Evolutionary conservation across 2,329 filamentous ascomycete genomes (phyloP), one percentile per base, ranked within the genome.

Genomic region (Berkeleyomyces rouxiae): DNA sequence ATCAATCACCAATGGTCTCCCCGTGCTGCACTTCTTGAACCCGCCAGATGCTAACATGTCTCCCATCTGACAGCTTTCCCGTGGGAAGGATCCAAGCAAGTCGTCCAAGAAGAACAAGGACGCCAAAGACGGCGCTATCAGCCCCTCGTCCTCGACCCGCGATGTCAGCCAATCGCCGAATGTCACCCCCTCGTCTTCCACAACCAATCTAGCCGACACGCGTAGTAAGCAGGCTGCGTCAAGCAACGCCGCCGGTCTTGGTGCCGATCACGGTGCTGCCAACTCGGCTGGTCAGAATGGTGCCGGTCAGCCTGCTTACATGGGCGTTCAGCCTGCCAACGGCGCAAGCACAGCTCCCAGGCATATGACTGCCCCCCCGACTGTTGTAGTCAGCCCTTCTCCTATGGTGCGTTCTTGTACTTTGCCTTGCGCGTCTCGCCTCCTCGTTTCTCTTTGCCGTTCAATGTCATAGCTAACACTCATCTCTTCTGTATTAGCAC

Each of bases 351-450:
- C 85, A 46, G 82, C 86, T 42, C 81, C 78, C 68, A 80, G 87
- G 70, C 78, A 82, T 68, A 81, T 81, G 40, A 75, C 79, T 65
- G 78, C 90, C 64, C 86, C 89, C 53, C 92, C 92, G 31, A 95
- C 89, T 70, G 91, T 97, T 65, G 83, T 96, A 68, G 93, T 97
- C 73, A 96, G 90, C 74, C 91, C 91, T 61, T 97, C 92, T 71
- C 88, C 89, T 73, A 90, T 91, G 68, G 89, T 93, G 81, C 79
- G 87, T 60, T 36, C 11, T 43, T n/a, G 36, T 62, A 59, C 46
- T 63, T 37, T 66, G 64, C 16, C 61, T 58, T 60, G 11, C 64
- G 23, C 49, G 65, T 67, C 59, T 64, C 63, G 6, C 62, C 44
- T 2, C 13, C 58, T 33, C n/a, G 53, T 33, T 33, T 49, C 39